Percentiles rank a stretch among this genome's conserved stretches.
Conservation (phyloP, 1,284 basidiomycete genomes). For the Schizophyllum amplum region DNA sequence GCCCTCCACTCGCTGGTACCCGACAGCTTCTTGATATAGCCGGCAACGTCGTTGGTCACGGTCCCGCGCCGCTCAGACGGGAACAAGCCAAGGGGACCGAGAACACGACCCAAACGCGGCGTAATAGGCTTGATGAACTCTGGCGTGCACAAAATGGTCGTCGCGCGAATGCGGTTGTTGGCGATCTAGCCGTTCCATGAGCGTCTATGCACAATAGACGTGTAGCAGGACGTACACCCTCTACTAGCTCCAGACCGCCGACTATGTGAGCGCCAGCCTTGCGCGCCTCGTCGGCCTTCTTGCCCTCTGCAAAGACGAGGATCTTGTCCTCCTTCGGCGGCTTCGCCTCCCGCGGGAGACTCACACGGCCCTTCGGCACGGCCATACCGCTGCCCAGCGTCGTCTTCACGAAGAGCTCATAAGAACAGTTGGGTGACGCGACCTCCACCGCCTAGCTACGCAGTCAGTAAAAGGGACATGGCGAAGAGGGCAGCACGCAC, state of each 20-base stretch:
- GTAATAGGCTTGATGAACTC: conserved; percentile 75
- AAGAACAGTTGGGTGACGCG: conserved; percentile 63
- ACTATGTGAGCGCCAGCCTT: conserved; percentile 81
- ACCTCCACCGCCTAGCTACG: conserved; percentile 68
- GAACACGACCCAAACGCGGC: conserved; percentile 76
- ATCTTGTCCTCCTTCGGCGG: conserved; percentile 63
- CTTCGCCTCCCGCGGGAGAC: conserved; percentile 62
- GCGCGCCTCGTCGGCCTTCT: conserved; percentile 68
- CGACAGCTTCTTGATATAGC: conserved; percentile 73
- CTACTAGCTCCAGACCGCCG: conserved; percentile 78
- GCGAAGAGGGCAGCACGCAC: background rate
- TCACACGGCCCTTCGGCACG: conserved; percentile 69
- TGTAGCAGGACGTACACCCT: conserved; percentile 47
- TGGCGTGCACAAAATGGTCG: conserved; percentile 79
- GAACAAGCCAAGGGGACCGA: conserved; percentile 95
- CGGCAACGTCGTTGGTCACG: conserved; percentile 80
- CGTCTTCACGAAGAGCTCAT: conserved; percentile 76
- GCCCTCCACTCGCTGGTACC: conserved; percentile 91
- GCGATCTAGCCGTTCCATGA: conserved; percentile 41
- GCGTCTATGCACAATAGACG: conserved; percentile 1
- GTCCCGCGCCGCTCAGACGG: conserved; percentile 91
- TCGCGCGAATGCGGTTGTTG: conserved; percentile 61
- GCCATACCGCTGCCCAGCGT: conserved; percentile 66
- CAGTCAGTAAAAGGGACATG: conserved; percentile 2
- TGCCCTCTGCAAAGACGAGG: conserved; percentile 82